Percentiles rank a stretch among this genome's conserved stretches.
Evolutionary conservation across 768 basidiomycete genomes (phyloP).

Genomic region (Rhizopogon vulgaris): DNA sequence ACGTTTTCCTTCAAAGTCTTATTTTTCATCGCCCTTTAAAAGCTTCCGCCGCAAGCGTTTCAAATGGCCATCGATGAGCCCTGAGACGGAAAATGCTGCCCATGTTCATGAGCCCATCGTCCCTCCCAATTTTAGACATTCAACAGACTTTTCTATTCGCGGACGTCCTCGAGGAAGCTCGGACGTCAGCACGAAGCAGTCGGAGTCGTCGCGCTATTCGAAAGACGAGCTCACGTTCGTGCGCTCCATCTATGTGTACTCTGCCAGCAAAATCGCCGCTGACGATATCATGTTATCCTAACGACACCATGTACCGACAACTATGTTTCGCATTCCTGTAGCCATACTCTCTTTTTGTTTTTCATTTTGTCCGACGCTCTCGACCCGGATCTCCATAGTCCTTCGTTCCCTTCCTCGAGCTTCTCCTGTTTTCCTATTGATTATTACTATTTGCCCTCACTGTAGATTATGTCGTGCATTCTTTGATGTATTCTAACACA

Average conservation of each 20-base stretch:
- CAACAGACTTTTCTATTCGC: conserved; percentile 9
- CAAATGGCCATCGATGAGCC: conserved; percentile 55
- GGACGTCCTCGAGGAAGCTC: conserved; percentile 6
- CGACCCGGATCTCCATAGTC: neutral
- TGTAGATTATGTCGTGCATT: conserved; percentile 2
- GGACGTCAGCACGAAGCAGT: conserved; percentile 10
- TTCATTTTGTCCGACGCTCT: neutral
- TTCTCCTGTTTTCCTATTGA: neutral
- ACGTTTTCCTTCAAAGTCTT: conserved; percentile 4
- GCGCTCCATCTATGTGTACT: conserved; percentile 46
- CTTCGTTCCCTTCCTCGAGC: conserved; percentile 7
- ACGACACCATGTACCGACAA: neutral
- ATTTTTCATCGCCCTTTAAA: conserved; percentile 3
- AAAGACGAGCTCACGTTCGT: conserved; percentile 41
- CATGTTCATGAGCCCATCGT: neutral
- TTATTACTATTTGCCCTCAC: conserved; percentile 1
- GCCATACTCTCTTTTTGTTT: neutral
- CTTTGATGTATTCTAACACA: conserved; percentile 9
- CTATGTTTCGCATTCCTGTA: neutral
- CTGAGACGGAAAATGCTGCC: conserved; percentile 13
- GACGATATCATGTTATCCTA: conserved; percentile 16
- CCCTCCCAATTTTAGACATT: conserved; percentile 8
- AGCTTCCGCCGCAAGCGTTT: conserved; percentile 67
- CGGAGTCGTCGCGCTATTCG: conserved; percentile 20
- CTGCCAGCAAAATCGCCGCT: conserved; percentile 38